phyloP scores from a whole-genome alignment of 2,329 filamentous ascomycete species.

The Colletotrichum siamense region DNA sequence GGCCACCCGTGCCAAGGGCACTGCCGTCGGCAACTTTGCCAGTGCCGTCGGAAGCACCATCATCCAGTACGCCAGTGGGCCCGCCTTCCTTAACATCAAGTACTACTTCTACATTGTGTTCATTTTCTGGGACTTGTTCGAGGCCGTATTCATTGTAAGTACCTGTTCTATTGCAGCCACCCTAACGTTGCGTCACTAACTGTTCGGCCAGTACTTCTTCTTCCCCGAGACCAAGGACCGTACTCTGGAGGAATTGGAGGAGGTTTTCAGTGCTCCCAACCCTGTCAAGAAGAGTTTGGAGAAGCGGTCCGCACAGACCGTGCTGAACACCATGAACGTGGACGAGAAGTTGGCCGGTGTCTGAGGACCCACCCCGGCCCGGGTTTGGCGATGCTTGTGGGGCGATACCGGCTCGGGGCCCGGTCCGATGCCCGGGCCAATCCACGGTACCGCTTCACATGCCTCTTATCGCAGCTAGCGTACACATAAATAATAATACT shows the following conservation, averaged over 20 bases:
- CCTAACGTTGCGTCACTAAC: background rate
- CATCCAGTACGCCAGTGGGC: conserved; percentile 49
- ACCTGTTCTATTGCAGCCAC: background rate
- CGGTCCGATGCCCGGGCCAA: background rate
- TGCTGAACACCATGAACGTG: conserved; percentile 31
- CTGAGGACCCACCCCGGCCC: conserved; percentile 20
- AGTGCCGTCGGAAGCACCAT: conserved; percentile 41
- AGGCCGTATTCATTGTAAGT: conserved; percentile 39
- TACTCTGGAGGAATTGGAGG: conserved; percentile 59
- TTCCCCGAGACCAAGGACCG: conserved; percentile 53
- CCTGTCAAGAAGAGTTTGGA: conserved; percentile 48
- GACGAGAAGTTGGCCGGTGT: conserved; percentile 35
- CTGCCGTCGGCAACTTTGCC: conserved; percentile 46
- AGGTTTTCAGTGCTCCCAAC: conserved; percentile 51
- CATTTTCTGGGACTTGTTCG: conserved; percentile 49
- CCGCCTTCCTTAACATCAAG: conserved; percentile 46
- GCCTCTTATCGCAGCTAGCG: background rate
- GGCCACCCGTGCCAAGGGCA: conserved; percentile 50
- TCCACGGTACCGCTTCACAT: background rate
- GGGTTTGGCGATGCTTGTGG: background rate
- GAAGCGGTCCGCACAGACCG: conserved; percentile 47
- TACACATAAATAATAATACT: background rate
- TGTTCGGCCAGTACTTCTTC: conserved; percentile 45
- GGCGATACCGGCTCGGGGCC: background rate
- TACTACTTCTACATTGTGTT: conserved; percentile 53